These are phyloP conservation scores for Acacia pycnantha DNA, from an alignment of 331 rosid species.

Conservation along the genomic window DNA sequence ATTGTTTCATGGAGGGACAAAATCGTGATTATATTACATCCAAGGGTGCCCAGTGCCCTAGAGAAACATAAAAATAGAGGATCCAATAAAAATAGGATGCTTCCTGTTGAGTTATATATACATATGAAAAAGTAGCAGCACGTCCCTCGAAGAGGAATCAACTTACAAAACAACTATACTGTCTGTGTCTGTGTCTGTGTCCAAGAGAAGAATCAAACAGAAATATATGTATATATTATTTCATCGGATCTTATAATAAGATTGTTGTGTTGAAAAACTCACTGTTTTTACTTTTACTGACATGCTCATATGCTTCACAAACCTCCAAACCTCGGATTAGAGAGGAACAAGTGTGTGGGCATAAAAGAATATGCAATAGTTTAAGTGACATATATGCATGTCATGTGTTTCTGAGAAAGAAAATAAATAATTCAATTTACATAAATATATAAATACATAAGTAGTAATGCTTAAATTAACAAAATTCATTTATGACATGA, in stretches of 20 bases:
- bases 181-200: not conserved
- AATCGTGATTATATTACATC: conserved; percentile 16
- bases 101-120: not conserved
- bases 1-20: conserved; percentile 20
- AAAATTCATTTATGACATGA: not conserved
- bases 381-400: not conserved
- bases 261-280: conserved; percentile 39
- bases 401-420: not conserved
- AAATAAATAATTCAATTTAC: not conserved
- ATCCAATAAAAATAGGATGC: not conserved
- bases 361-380: not conserved
- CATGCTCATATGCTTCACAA: conserved; percentile 48
- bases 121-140: conserved; percentile 27
- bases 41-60: not conserved
- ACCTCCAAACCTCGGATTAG: not conserved
- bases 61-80: not conserved
- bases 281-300: conserved; percentile 47
- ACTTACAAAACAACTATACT: conserved; percentile 1
- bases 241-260: conserved; percentile 52
- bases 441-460: too few relatives aligned
- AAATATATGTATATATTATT: not conserved
- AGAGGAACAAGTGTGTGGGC: not conserved
- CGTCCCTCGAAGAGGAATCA: conserved; percentile 32
- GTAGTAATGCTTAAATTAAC: too few relatives aligned
- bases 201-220: conserved; percentile 40